These are phyloP conservation scores for Aspergillus sp. DNA, from an alignment of 2,329 filamentous ascomycete species.

Conservation along the genomic window DNA sequence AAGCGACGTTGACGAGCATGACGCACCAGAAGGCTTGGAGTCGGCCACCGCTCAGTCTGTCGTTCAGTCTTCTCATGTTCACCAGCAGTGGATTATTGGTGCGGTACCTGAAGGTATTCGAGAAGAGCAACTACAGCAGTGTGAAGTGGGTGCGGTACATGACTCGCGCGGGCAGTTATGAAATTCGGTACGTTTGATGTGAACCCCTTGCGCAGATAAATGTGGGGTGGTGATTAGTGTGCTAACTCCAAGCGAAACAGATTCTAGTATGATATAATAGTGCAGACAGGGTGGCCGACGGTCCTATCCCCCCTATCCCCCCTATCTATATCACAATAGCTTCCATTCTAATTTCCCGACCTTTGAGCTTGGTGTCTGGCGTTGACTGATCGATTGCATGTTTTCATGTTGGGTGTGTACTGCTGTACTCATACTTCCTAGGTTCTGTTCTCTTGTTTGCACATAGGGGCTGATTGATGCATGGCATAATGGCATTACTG, in stretches of 20 bases:
- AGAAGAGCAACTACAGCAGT: conserved; percentile 98
- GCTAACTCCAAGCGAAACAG: neutral
- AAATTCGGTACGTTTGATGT: conserved; percentile 69
- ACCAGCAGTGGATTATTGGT: conserved; percentile 91
- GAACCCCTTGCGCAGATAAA: neutral
- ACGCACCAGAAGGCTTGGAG: conserved; percentile 98
- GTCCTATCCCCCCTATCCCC: too few species aligned
- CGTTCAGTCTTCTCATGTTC: conserved; percentile 96
- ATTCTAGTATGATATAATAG: neutral
- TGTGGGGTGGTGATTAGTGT: neutral
- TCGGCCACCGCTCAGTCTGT: conserved; percentile 84
- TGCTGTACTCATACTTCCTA: conserved; percentile 3
- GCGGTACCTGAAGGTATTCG: conserved; percentile 95
- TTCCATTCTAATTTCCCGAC: too few species aligned
- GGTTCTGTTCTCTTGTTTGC: conserved; percentile 8
- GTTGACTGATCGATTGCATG: neutral
- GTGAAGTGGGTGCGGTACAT: conserved; percentile 99
- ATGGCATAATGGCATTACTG: neutral
- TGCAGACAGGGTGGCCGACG: neutral
- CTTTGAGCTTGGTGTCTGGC: neutral
- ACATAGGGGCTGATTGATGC: conserved; percentile 7
- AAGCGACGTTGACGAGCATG: conserved; percentile 92
- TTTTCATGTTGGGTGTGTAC: neutral
- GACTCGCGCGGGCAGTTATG: conserved; percentile 96
- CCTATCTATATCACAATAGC: too few species aligned